Conservation (phyloP, 192 early-diverging fungal genomes). For the Coemansia sp. region DNA sequence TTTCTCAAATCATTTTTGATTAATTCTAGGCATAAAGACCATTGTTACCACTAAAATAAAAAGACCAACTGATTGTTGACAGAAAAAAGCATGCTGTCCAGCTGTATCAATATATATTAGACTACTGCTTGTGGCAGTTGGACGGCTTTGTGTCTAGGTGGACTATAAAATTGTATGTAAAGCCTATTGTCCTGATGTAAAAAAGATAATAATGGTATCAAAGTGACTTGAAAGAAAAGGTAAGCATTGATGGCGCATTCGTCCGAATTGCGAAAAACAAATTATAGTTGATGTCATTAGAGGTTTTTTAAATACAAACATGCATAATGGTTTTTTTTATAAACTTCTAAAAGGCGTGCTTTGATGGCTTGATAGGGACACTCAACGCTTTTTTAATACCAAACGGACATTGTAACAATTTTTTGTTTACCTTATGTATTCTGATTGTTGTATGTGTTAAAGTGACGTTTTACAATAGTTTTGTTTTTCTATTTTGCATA, state of each 20-base stretch:
- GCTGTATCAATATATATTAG: background rate
- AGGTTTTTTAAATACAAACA: background rate
- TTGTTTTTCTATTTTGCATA: background rate
- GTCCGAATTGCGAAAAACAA: background rate
- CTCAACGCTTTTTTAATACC: background rate
- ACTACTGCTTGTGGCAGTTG: background rate
- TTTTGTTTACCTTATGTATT: background rate
- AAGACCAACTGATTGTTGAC: too few relatives aligned
- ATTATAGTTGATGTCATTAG: background rate
- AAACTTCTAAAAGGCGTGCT: background rate
- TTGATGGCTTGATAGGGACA: slow-evolving; percentile 1
- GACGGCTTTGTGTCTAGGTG: too few relatives aligned
- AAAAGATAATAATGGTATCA: background rate
- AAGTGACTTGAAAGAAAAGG: too few relatives aligned
- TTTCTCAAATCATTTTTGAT: background rate
- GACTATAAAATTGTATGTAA: background rate
- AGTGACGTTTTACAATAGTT: background rate
- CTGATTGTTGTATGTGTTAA: background rate
- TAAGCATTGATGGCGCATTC: background rate
- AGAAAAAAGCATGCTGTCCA: too few relatives aligned
- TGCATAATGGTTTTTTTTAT: background rate
- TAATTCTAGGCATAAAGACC: background rate
- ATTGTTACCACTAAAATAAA: too few relatives aligned
- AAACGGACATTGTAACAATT: background rate
- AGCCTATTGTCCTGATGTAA: background rate